Base-by-base conservation (phyloP, 768 basidiomycete genomes). In the Gelatoporia subvermispora region DNA sequence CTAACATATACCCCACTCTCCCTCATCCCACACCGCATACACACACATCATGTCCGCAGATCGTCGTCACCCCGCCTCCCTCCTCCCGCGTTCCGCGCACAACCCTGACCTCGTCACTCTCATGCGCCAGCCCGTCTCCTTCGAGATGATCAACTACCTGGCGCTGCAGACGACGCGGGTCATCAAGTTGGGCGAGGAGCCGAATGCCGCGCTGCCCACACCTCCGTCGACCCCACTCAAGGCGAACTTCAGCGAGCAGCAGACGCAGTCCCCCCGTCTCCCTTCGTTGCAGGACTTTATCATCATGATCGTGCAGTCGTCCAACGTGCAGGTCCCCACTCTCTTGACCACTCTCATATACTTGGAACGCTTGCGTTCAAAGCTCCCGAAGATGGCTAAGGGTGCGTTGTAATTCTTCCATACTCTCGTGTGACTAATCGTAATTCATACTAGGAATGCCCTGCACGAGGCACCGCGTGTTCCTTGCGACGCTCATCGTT, bases 401-500 rank as follows among this genome's bases (percentile, higher is more conserved):
- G 93, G 93, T 90, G 49, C 59, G 77, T 72, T 21, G 42, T 41
- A 35, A 38, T 50, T 23, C 47, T 44, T 43, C 37, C 47, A 55
- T 53, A 50, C 35, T 35, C 20, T 50, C 51, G 7, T 5, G 34
- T 46, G 20, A 18, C 35, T 41, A 23, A 47, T 39, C 49, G n/a
- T 43, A 20, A 21, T 4, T 37, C 50, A 31, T 31, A 31, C 28
- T 13, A 75, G 76, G 93, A 41, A 84, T 93, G 74, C 79, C 87
- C 20, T 96, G 93, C 67, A 95, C 95, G 18, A 81, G 92, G 31
- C 95, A 98, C 63, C 85, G 95, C 41, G 86, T 99, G 45, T 97
- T 99, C 70, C 79, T 99, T 57, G 95, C 95, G 20, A 85, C 89
- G 1, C 85, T 99, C 58, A 97, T 99, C 67, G 88, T 92, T 36